These are phyloP conservation scores for Neurospora tetraspora DNA, from an alignment of 495 filamentous ascomycete genomes.

Conservation along the genomic window DNA sequence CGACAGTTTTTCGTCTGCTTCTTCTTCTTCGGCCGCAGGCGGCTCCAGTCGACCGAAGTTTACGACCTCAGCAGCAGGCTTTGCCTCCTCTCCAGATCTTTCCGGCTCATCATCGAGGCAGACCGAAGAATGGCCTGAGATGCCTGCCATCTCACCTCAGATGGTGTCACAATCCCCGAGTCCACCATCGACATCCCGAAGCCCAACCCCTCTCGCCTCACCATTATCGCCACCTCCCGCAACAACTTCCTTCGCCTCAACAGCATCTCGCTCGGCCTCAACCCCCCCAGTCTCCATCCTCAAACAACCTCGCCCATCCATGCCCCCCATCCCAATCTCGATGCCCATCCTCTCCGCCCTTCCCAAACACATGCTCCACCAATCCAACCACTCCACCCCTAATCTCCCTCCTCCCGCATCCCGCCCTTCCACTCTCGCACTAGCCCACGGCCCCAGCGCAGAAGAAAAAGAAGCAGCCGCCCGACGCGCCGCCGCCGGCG, in stretches of 20 bases:
- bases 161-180: neutral
- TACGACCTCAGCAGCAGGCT: neutral
- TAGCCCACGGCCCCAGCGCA: neutral
- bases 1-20: neutral
- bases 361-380: slow-evolving; percentile 22
- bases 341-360: slow-evolving; percentile 13
- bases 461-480: neutral
- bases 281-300: slow-evolving; percentile 18
- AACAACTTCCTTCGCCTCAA: neutral
- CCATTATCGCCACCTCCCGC: neutral
- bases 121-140: neutral
- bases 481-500: slow-evolving; percentile 13
- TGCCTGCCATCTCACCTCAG: neutral
- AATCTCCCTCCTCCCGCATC: neutral
- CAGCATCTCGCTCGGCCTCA: slow-evolving; percentile 2
- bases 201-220: neutral
- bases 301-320: slow-evolving; percentile 13
- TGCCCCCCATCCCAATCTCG: neutral
- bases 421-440: neutral
- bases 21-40: neutral
- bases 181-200: neutral
- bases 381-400: neutral
- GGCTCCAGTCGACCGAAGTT: neutral
- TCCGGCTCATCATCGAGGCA: neutral
- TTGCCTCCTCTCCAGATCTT: neutral